A percentile compares a stretch with the other conserved stretches of the same genome.
These are phyloP conservation scores for Pezicula neosporulosa DNA, from an alignment of 2,329 filamentous ascomycete genomes.

Conservation along the genomic window DNA sequence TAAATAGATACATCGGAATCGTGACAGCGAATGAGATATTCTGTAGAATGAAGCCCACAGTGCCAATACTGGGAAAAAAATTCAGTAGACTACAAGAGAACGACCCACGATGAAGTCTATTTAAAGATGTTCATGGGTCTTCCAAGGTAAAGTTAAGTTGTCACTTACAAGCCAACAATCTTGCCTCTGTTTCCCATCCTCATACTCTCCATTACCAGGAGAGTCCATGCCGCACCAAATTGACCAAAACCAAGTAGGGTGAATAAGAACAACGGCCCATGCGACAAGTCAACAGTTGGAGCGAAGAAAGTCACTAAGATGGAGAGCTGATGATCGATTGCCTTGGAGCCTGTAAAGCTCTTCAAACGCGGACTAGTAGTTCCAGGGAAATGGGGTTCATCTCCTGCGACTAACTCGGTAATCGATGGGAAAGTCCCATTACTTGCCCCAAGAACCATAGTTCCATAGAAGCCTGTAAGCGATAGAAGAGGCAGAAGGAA, in stretches of 20 bases:
- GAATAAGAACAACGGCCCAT: slow-evolving; percentile 15
- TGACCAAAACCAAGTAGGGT: slow-evolving; percentile 20
- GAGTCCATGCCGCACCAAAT: slow-evolving; percentile 22
- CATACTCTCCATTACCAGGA: slow-evolving; percentile 40
- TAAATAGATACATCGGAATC: slow-evolving; percentile 36
- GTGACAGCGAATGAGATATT: slow-evolving; percentile 40
- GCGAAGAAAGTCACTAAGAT: slow-evolving; percentile 23
- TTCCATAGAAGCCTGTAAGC: slow-evolving; percentile 11
- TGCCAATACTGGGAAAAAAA: slow-evolving; percentile 24
- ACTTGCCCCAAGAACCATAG: slow-evolving; percentile 7
- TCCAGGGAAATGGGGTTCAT: slow-evolving; percentile 13
- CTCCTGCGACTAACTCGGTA: slow-evolving; percentile 4
- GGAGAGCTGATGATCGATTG: slow-evolving; percentile 19
- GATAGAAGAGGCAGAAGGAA: slow-evolving; percentile 17
- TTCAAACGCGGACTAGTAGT: slow-evolving; percentile 13
- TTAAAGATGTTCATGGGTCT: not conserved
- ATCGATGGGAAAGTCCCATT: slow-evolving; percentile 20
- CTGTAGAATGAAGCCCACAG: slow-evolving; percentile 38
- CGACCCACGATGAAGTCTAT: not conserved
- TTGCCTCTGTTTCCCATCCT: slow-evolving; percentile 38
- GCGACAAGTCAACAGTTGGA: slow-evolving; percentile 13
- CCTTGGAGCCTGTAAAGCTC: slow-evolving; percentile 15
- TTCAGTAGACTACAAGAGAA: not conserved
- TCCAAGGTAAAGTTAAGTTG: not conserved
- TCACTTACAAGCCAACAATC: slow-evolving; percentile 36